These are phyloP conservation scores for Mrakia frigida DNA, from an alignment of 768 basidiomycete genomes.

Conservation along the genomic window DNA sequence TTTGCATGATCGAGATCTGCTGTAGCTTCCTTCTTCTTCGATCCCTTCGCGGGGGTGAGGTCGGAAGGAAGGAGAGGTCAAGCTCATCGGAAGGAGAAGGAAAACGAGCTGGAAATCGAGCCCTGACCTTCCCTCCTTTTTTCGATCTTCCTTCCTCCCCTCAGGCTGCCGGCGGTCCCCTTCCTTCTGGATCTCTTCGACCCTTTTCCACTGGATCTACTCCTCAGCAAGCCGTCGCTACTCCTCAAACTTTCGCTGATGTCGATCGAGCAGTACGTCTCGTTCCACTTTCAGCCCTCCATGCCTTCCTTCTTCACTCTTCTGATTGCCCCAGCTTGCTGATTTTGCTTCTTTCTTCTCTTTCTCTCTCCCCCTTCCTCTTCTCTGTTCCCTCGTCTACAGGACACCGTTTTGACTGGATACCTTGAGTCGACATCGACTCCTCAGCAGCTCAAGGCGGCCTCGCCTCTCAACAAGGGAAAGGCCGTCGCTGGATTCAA, in stretches of 20 bases:
- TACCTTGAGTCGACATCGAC: too few species aligned
- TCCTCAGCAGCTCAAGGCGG: slow-evolving; percentile 49
- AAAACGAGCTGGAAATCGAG: too few species aligned
- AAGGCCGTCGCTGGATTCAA: slow-evolving; percentile 52
- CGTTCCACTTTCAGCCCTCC: neutral
- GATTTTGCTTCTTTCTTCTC: slow-evolving; percentile 42
- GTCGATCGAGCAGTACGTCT: neutral
- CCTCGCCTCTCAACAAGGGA: slow-evolving; percentile 15
- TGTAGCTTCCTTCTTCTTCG: neutral
- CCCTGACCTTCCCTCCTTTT: neutral
- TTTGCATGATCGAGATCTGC: neutral
- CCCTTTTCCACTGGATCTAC: slow-evolving; percentile 50
- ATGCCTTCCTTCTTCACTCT: too few species aligned
- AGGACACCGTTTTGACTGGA: too few species aligned
- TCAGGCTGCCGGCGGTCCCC: slow-evolving; percentile 28
- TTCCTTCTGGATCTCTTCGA: slow-evolving; percentile 66
- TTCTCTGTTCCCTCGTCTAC: neutral
- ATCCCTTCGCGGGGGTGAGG: neutral
- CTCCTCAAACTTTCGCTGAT: too few species aligned
- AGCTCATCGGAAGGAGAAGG: neutral
- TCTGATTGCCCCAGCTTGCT: too few species aligned
- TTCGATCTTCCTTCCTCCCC: neutral
- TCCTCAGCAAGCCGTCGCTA: slow-evolving; percentile 7
- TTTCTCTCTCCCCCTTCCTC: neutral
- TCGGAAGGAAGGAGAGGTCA: neutral